Evolutionary conservation across 2,329 filamentous ascomycete species (phyloP).

Genomic region (Pseudogymnoascus sp.): DNA sequence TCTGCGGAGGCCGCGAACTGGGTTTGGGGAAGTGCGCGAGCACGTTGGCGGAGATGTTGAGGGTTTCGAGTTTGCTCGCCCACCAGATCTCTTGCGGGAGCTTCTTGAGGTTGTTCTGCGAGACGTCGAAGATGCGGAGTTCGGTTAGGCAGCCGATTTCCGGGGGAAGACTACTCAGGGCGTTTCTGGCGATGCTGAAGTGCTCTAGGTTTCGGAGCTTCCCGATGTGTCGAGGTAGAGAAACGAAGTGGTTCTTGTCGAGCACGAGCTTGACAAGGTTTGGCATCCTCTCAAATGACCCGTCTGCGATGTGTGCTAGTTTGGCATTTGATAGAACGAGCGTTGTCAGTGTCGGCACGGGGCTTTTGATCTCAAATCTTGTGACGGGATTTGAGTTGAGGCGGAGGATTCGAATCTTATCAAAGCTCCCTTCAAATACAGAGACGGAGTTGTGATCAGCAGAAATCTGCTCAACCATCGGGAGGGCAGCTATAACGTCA

Average conservation of each 20-base stretch:
- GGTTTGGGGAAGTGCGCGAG: constrained; percentile 87
- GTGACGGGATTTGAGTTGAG: constrained; percentile 94
- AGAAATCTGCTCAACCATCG: constrained; percentile 78
- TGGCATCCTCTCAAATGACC: constrained; percentile 78
- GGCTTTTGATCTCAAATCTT: constrained; percentile 73
- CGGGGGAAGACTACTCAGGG: constrained; percentile 71
- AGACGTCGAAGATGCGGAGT: constrained; percentile 76
- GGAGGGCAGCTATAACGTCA: constrained; percentile 75
- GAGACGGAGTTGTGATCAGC: constrained; percentile 91
- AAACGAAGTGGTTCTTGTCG: constrained; percentile 94
- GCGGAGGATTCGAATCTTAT: constrained; percentile 73
- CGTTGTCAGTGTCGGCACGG: constrained; percentile 73
- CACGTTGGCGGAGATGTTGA: constrained; percentile 94
- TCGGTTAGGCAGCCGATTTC: constrained; percentile 86
- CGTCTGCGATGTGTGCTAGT: constrained; percentile 77
- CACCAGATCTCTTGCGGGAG: constrained; percentile 95
- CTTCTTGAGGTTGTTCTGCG: constrained; percentile 86
- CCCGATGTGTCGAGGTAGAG: constrained; percentile 77
- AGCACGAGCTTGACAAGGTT: constrained; percentile 82
- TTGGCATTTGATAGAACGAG: constrained; percentile 90
- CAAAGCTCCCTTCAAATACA: constrained; percentile 82
- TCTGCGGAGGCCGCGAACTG: constrained; percentile 59
- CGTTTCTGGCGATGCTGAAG: constrained; percentile 90
- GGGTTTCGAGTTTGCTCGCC: constrained; percentile 78
- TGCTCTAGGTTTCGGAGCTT: constrained; percentile 77